These are phyloP conservation scores for Aspergillus quadrilineatus DNA, from an alignment of 2,329 filamentous ascomycete genomes.

Conservation along the genomic window DNA sequence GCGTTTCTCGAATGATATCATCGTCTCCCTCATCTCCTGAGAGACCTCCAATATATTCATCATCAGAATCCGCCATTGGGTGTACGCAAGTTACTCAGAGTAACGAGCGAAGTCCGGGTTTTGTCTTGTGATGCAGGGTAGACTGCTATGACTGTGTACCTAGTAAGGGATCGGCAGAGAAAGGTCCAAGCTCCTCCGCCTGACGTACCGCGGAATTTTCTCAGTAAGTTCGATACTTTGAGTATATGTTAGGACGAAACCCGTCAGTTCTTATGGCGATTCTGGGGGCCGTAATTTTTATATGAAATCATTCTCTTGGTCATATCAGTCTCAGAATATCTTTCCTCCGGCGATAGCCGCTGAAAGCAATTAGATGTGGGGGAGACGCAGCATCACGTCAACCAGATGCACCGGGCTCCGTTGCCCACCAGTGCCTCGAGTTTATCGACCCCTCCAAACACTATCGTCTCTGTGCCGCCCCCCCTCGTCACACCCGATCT, in stretches of 20 bases:
- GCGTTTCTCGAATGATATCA: conserved; percentile 30
- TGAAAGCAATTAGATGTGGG: conserved; percentile 31
- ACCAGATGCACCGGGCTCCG: conserved; percentile 29
- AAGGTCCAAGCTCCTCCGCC: conserved; percentile 33
- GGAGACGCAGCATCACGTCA: conserved; percentile 34
- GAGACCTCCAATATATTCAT: conserved; percentile 53
- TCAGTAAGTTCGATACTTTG: no score
- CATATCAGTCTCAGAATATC: not conserved
- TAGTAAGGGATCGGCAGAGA: conserved; percentile 4
- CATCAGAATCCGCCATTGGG: conserved; percentile 50
- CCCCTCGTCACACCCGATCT: conserved; percentile 20
- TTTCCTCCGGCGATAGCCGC: conserved; percentile 7
- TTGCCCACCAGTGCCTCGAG: conserved; percentile 24
- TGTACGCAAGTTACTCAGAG: not conserved
- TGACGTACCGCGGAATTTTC: conserved; percentile 21
- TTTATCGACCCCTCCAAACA: conserved; percentile 29
- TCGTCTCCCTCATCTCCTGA: conserved; percentile 47
- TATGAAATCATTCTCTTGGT: no score
- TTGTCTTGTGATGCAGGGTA: not conserved
- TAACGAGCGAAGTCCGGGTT: not conserved
- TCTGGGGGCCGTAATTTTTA: not conserved
- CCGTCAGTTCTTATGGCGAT: no score
- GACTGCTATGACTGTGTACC: not conserved
- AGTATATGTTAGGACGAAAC: no score
- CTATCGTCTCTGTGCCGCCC: conserved; percentile 19